Percentiles rank a stretch among this genome's conserved stretches.
Evolutionary conservation across 225 moss, liverwort and hornwort genomes (phyloP).

Genomic region (Anthoceros angustus): DNA sequence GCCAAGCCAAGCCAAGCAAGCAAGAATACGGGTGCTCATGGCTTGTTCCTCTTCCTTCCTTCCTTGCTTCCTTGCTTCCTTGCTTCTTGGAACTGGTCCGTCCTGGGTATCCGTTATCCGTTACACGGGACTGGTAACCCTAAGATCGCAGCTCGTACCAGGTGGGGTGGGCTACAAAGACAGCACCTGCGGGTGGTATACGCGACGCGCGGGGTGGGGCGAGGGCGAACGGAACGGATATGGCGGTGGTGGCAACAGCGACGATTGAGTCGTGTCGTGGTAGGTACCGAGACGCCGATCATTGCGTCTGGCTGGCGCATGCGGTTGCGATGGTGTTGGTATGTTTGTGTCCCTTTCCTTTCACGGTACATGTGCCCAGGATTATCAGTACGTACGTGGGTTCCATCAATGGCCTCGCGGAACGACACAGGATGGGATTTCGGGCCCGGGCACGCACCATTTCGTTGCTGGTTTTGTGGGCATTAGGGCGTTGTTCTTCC

Average conservation of each 20-base stretch:
- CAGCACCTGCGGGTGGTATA: neutral
- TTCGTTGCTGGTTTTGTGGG: too few species aligned
- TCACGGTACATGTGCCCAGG: neutral
- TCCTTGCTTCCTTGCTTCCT: neutral
- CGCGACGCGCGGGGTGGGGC: neutral
- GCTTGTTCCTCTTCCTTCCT: neutral
- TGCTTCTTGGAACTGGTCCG: neutral
- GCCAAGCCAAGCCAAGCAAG: neutral
- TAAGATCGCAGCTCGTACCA: neutral
- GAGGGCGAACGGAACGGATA: too few species aligned
- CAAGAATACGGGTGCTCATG: neutral
- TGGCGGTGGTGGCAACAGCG: neutral
- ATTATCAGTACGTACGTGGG: neutral
- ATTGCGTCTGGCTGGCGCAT: neutral
- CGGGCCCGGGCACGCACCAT: too few species aligned
- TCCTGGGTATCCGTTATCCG: neutral
- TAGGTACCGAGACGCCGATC: constrained; percentile 1
- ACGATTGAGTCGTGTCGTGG: constrained; percentile 2
- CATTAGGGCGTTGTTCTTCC: too few species aligned
- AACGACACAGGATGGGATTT: neutral
- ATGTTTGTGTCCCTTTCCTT: neutral
- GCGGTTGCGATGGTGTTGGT: neutral
- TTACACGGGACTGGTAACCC: neutral
- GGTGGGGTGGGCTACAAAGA: neutral
- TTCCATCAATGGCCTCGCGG: neutral